Conservation (phyloP, 768 basidiomycete species). For the Amylocystis lapponica region DNA sequence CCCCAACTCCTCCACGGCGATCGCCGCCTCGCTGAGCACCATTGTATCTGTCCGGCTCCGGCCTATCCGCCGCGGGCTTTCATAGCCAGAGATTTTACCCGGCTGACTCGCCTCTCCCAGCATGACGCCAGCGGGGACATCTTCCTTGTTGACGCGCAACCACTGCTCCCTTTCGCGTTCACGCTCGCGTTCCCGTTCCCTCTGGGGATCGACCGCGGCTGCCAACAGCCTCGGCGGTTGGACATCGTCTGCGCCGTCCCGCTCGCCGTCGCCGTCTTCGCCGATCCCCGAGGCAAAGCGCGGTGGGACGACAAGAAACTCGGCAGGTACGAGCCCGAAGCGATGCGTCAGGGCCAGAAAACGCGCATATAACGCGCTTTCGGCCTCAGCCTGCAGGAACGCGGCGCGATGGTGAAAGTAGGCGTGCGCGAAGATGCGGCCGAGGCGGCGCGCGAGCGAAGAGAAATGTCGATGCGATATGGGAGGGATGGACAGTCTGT, state of each 20-base stretch:
- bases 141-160: slow-evolving; percentile 24
- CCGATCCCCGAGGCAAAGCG: slow-evolving; percentile 28
- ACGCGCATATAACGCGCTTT: slow-evolving; percentile 84
- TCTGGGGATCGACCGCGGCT: slow-evolving; percentile 32
- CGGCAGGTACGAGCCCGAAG: slow-evolving; percentile 76
- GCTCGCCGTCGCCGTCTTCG: slow-evolving; percentile 18
- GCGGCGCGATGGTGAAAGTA: slow-evolving; percentile 93
- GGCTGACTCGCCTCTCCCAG: slow-evolving; percentile 23
- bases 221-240: slow-evolving; percentile 27
- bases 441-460: slow-evolving; percentile 84
- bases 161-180: neutral
- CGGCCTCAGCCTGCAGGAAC: slow-evolving; percentile 86
- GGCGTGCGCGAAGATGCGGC: slow-evolving; percentile 93
- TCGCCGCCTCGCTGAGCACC: slow-evolving; percentile 50
- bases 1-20: slow-evolving; percentile 32
- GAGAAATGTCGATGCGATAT: slow-evolving; percentile 85
- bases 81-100: too few relatives aligned
- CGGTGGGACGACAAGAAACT: slow-evolving; percentile 78
- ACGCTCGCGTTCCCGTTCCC: slow-evolving; percentile 3
- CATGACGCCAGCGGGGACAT: slow-evolving; percentile 18
- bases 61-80: slow-evolving; percentile 28
- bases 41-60: slow-evolving; percentile 68
- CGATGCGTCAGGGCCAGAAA: slow-evolving; percentile 78
- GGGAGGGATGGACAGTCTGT: slow-evolving; percentile 73
- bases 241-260: slow-evolving; percentile 9